Conservation (phyloP, 768 basidiomycete genomes). For the Tulasnella calospora region DNA sequence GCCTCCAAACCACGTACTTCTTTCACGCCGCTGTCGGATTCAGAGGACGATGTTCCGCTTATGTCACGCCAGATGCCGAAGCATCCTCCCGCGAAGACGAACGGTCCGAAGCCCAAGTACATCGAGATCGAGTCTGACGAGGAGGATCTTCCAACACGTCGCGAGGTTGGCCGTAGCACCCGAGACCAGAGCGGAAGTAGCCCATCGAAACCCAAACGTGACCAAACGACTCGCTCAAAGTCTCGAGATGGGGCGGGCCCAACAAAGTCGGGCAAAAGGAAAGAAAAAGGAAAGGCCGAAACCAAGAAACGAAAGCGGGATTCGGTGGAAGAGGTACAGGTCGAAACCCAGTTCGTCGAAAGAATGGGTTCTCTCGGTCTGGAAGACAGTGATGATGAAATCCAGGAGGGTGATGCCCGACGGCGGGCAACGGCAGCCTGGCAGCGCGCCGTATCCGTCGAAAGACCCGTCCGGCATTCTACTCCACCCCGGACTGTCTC, state of each 20-base stretch:
- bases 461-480: background rate
- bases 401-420: background rate
- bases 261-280: background rate
- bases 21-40: background rate
- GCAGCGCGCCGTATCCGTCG: background rate
- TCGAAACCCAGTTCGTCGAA: slow-evolving; percentile 2
- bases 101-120: background rate
- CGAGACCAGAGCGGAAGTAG: background rate
- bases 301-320: background rate
- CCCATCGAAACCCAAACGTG: background rate
- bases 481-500: background rate
- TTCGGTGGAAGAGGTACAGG: background rate
- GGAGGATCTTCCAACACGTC: background rate
- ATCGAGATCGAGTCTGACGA: background rate
- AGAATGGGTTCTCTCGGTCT: slow-evolving; percentile 4
- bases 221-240: background rate
- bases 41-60: background rate
- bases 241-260: background rate
- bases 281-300: background rate
- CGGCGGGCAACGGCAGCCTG: background rate
- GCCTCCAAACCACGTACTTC: background rate
- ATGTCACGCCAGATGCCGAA: background rate
- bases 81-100: background rate
- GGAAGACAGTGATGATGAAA: background rate
- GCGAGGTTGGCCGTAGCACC: background rate